A percentile compares a stretch with the other conserved stretches of the same genome.
These are phyloP conservation scores for Nannochloropsis oceanica DNA, from an alignment of 108 stramenopile species.

Conservation along the genomic window DNA sequence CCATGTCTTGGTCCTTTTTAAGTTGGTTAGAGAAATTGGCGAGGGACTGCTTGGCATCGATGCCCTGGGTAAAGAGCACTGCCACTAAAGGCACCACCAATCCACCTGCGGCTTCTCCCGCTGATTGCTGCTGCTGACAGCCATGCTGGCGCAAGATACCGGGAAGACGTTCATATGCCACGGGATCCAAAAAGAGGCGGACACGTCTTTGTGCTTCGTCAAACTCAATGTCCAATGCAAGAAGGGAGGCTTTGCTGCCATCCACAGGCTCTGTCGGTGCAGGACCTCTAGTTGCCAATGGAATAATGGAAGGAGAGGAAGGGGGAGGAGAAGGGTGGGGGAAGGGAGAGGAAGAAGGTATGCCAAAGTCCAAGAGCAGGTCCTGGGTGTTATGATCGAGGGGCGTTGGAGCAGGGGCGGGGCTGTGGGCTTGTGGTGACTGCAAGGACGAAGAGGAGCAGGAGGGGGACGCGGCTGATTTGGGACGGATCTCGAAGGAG, in stretches of 20 bases:
- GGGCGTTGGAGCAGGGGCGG: neutral
- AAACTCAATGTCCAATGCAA: neutral
- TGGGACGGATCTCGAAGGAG: neutral
- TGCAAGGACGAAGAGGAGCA: neutral
- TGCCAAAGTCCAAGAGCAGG: neutral
- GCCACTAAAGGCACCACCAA: neutral
- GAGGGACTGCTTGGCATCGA: constrained; percentile 14
- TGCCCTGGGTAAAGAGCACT: constrained; percentile 12
- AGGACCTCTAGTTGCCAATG: neutral
- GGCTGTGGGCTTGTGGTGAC: neutral
- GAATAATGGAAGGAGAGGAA: neutral
- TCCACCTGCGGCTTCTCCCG: neutral
- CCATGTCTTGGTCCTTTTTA: neutral
- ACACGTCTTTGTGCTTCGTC: neutral
- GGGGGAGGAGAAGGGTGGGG: neutral
- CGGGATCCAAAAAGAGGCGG: neutral
- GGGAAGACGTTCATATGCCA: neutral
- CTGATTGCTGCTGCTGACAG: neutral
- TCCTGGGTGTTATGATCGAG: neutral
- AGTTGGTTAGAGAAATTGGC: neutral
- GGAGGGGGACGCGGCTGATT: neutral
- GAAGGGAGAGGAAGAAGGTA: neutral
- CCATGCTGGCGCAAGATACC: neutral
- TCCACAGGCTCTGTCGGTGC: neutral
- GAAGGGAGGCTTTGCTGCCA: neutral